Percentiles rank a stretch among this genome's conserved stretches.
Conservation (phyloP, 306 rosid species). For the Gillenia trifoliata region DNA sequence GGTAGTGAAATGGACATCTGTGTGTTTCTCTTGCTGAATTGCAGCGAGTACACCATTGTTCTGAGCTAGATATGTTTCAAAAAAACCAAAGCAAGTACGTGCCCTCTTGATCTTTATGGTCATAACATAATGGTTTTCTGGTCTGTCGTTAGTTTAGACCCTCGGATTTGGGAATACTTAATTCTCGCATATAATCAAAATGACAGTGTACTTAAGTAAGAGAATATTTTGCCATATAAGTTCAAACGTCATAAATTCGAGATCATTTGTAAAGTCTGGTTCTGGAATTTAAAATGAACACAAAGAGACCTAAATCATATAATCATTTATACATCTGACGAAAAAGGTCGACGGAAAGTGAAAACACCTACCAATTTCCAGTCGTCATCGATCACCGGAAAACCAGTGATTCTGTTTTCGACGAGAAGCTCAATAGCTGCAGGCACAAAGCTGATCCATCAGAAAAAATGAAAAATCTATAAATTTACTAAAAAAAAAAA, state of each 20-base stretch:
- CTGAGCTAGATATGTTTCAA: neutral
- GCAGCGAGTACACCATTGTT: neutral
- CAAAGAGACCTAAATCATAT: neutral
- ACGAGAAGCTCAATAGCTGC: constrained; percentile 89
- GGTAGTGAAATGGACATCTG: neutral
- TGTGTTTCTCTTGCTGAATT: neutral
- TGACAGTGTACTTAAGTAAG: neutral
- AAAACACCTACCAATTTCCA: constrained; percentile 74
- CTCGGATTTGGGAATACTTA: neutral
- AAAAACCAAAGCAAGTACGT: neutral
- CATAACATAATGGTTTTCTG: neutral
- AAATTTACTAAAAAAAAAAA: no score
- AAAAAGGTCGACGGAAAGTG: constrained; percentile 16
- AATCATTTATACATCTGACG: neutral
- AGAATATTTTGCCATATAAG: neutral
- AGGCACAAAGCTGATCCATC: constrained; percentile 25
- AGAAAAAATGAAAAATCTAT: constrained; percentile 11
- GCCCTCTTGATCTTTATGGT: neutral
- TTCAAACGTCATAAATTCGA: neutral
- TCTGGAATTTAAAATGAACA: neutral
- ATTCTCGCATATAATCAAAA: neutral
- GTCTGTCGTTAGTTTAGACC: no score
- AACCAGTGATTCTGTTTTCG: constrained; percentile 90
- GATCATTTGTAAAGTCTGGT: neutral
- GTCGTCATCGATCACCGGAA: constrained; percentile 84